Percentiles rank a stretch among this genome's conserved stretches.
These are phyloP conservation scores for Hyaloscypha variabilis DNA, from an alignment of 495 filamentous ascomycete species.

Conservation along the genomic window DNA sequence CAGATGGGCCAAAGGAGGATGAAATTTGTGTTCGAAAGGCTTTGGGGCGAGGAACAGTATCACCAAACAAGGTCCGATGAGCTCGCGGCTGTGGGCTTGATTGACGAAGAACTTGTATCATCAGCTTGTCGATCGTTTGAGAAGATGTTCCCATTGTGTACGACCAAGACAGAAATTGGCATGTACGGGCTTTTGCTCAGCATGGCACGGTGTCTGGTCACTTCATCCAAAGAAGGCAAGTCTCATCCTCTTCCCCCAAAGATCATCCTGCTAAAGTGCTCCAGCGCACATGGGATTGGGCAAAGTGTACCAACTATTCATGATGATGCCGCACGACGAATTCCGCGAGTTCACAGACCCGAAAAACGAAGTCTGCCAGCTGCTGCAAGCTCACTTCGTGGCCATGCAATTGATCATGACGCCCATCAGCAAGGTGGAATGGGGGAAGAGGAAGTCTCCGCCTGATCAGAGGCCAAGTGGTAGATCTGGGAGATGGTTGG, in stretches of 20 bases:
- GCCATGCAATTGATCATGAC: constrained; percentile 59
- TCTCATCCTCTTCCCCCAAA: not conserved
- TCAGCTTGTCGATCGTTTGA: constrained; percentile 40
- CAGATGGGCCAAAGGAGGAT: constrained; percentile 47
- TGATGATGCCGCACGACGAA: constrained; percentile 47
- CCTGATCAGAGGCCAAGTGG: not conserved
- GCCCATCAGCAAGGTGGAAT: constrained; percentile 35
- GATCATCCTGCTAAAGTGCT: not conserved
- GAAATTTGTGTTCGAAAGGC: constrained; percentile 49
- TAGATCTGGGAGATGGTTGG: constrained; percentile 18
- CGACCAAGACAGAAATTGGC: constrained; percentile 21
- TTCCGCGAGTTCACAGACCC: constrained; percentile 57
- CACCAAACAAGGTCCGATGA: constrained; percentile 37
- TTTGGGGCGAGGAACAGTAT: constrained; percentile 38
- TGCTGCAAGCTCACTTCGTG: constrained; percentile 63
- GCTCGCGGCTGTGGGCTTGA: constrained; percentile 37
- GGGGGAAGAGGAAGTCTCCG: not conserved
- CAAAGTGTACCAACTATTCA: constrained; percentile 38
- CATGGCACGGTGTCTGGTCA: constrained; percentile 27
- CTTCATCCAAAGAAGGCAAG: constrained; percentile 34
- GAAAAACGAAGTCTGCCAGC: constrained; percentile 45
- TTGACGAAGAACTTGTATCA: constrained; percentile 38
- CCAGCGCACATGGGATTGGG: constrained; percentile 37
- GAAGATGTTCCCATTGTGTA: constrained; percentile 38
- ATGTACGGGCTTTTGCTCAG: constrained; percentile 28